Conservation (phyloP, 169 alveolate species). For the Plasmodium coatneyi region DNA sequence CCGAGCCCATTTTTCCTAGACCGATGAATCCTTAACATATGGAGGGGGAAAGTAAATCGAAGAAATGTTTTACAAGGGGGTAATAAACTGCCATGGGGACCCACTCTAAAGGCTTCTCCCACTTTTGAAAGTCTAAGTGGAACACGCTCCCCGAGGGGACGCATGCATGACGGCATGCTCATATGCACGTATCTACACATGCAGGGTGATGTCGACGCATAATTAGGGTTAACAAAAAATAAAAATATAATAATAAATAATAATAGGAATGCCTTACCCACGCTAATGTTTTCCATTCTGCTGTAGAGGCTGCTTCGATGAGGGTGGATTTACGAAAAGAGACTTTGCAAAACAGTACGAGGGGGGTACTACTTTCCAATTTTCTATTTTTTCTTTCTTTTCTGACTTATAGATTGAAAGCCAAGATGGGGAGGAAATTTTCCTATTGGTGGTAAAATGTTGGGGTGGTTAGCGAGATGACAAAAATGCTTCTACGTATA, state of each 20-base stretch:
- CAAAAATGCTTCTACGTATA: neutral
- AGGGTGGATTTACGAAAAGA: neutral
- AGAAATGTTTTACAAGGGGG: neutral
- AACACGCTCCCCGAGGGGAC: neutral
- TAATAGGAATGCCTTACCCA: conserved; percentile 9
- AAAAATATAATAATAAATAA: neutral
- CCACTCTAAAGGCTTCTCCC: neutral
- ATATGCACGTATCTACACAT: neutral
- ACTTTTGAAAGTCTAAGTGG: neutral
- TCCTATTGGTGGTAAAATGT: neutral
- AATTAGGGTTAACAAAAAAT: conserved; percentile 5
- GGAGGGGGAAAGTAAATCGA: conserved; percentile 8
- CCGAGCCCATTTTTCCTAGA: conserved; percentile 73
- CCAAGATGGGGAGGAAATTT: neutral
- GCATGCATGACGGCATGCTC: neutral
- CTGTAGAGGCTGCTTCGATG: neutral
- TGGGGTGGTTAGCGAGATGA: neutral
- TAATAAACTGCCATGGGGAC: neutral
- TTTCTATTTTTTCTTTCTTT: neutral
- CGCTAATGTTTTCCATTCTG: conserved; percentile 60
- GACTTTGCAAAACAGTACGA: neutral
- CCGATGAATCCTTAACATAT: conserved; percentile 57
- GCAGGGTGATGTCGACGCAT: neutral
- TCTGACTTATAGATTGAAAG: neutral
- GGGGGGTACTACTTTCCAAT: neutral